Conservation (phyloP, 129 eudicot species). For the Solidago caesia region DNA sequence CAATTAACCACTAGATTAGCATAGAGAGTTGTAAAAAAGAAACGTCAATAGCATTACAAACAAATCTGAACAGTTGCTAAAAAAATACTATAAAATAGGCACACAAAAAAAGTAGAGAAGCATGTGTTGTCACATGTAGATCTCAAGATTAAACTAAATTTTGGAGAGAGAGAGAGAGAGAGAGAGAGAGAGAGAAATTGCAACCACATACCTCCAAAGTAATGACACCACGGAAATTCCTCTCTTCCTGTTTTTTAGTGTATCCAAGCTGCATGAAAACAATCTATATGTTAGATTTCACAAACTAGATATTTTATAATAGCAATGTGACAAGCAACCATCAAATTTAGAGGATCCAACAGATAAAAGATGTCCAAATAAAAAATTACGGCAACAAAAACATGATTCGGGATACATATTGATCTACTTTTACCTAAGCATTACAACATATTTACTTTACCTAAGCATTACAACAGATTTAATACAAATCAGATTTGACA, state of each 20-base stretch:
- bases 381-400: too few species aligned
- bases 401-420: slow-evolving; percentile 9
- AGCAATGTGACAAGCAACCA: slow-evolving; percentile 13
- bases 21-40: neutral
- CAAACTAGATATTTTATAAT: neutral
- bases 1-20: neutral
- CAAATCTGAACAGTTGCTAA: neutral
- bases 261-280: slow-evolving; percentile 84
- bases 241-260: slow-evolving; percentile 96
- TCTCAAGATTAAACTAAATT: slow-evolving; percentile 5
- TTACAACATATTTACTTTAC: neutral
- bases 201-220: slow-evolving; percentile 74
- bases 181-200: neutral
- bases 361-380: neutral
- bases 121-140: neutral
- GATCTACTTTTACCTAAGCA: neutral
- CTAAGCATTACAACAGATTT: neutral
- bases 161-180: neutral
- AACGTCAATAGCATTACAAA: neutral
- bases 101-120: neutral
- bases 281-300: neutral
- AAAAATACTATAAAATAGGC: neutral
- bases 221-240: slow-evolving; percentile 92
- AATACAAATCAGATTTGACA: neutral
- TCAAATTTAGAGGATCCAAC: neutral